Evolutionary conservation across 2,329 filamentous ascomycete species (phyloP).

Genomic region (Talaromyces funiculosus): DNA sequence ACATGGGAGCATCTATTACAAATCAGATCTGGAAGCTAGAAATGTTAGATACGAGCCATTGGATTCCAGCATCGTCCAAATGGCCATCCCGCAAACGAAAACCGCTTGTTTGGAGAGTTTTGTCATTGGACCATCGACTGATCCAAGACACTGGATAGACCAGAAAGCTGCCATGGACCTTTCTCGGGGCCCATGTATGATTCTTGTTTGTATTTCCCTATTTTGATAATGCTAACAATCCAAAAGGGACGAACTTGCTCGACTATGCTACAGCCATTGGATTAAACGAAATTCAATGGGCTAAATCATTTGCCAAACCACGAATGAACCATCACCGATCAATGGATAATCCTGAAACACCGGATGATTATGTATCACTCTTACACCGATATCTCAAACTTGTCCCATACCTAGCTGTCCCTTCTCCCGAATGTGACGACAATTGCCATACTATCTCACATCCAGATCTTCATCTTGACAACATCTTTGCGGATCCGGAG

Average conservation of each 20-base stretch:
- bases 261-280: constrained; percentile 13
- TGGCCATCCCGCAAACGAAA: background rate
- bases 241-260: constrained; percentile 8
- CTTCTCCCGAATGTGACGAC: background rate
- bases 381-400: constrained; percentile 10
- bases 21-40: too few species aligned
- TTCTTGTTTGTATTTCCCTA: background rate
- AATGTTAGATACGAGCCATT: constrained; percentile 3
- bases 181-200: constrained; percentile 17
- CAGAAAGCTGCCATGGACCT: constrained; percentile 12
- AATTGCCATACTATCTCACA: constrained; percentile 16
- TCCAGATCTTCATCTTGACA: constrained; percentile 22
- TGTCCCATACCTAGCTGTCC: constrained; percentile 6
- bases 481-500: constrained; percentile 20
- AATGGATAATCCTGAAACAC: constrained; percentile 11
- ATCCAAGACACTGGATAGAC: constrained; percentile 13
- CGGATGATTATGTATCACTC: constrained; percentile 13
- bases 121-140: constrained; percentile 14
- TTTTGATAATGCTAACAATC: background rate
- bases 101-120: constrained; percentile 2
- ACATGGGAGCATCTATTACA: too few species aligned
- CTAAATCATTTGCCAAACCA: constrained; percentile 13
- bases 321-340: constrained; percentile 17
- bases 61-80: background rate
- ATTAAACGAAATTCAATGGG: constrained; percentile 16